These are phyloP conservation scores for Lolium multiflorum DNA, from an alignment of 176 grass and related monocot species.

Conservation along the genomic window DNA sequence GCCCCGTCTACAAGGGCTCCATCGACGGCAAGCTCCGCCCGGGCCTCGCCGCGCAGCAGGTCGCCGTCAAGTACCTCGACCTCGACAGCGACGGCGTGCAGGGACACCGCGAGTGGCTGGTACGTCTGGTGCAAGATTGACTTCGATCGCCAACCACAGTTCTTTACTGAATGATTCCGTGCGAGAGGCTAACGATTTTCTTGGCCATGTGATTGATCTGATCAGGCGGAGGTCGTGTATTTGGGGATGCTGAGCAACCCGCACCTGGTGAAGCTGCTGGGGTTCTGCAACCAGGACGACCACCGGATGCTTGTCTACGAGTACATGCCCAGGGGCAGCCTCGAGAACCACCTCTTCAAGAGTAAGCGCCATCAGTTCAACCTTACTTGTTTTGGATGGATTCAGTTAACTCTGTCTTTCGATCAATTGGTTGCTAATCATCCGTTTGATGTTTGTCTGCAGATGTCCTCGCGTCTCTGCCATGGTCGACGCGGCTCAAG, in stretches of 20 bases:
- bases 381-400: neutral
- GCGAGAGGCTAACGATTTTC: neutral
- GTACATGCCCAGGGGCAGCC: conserved; percentile 78
- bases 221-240: conserved; percentile 84
- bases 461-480: conserved; percentile 62
- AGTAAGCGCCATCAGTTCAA: conserved; percentile 42
- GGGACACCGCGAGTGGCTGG: conserved; percentile 95
- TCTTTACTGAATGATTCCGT: neutral
- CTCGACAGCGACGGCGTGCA: conserved; percentile 79
- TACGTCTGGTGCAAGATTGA: conserved; percentile 11
- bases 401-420: neutral
- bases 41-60: conserved; percentile 66
- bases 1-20: conserved; percentile 93
- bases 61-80: conserved; percentile 96
- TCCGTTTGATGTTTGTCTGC: neutral
- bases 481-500: conserved; percentile 93
- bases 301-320: conserved; percentile 98
- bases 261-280: conserved; percentile 83
- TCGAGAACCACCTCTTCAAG: conserved; percentile 91
- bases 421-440: neutral
- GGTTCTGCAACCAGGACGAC: conserved; percentile 87
- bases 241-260: conserved; percentile 85
- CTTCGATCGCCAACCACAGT: neutral
- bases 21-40: conserved; percentile 56
- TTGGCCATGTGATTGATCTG: neutral